phyloP scores from a whole-genome alignment of 2,329 filamentous ascomycete species.

The Pseudogymnoascus sp. region DNA sequence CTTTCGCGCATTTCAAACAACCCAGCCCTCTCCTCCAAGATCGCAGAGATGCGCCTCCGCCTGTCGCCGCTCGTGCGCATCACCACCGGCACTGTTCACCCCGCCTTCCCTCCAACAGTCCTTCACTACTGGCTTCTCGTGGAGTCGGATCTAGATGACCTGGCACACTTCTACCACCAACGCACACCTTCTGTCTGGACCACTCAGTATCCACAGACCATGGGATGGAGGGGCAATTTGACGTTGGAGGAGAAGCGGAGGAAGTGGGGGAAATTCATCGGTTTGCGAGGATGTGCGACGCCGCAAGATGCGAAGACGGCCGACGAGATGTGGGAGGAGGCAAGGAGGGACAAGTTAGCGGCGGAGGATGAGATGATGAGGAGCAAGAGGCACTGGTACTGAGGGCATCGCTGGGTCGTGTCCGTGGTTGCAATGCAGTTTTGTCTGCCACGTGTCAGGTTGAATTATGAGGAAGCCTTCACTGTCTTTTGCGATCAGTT shows the following conservation, averaged over 20 bases:
- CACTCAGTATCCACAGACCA: slow-evolving; percentile 58
- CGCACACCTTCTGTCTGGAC: slow-evolving; percentile 49
- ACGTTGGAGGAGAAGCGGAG: slow-evolving; percentile 57
- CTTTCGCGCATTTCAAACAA: slow-evolving; percentile 28
- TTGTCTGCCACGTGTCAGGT: not conserved
- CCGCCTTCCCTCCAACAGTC: slow-evolving; percentile 57
- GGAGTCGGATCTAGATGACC: slow-evolving; percentile 59
- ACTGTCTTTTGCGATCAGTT: not conserved
- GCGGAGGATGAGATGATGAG: slow-evolving; percentile 6
- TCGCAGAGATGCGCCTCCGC: slow-evolving; percentile 57
- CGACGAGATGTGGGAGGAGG: slow-evolving; percentile 35
- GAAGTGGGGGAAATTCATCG: slow-evolving; percentile 68
- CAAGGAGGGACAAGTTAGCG: slow-evolving; percentile 14
- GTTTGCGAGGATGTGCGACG: slow-evolving; percentile 55
- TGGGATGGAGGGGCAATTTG: slow-evolving; percentile 51
- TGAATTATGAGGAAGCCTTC: not conserved
- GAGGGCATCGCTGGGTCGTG: not conserved
- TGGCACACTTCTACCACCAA: slow-evolving; percentile 70
- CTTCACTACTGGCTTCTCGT: slow-evolving; percentile 70
- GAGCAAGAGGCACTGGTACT: not conserved
- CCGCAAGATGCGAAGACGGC: slow-evolving; percentile 28
- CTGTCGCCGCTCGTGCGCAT: slow-evolving; percentile 62
- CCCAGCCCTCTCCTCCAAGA: slow-evolving; percentile 51
- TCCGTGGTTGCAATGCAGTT: not conserved
- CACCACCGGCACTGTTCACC: slow-evolving; percentile 54